Evolutionary conservation across 2,329 filamentous ascomycete species (phyloP).

Genomic region (Trichophyton equinum): DNA sequence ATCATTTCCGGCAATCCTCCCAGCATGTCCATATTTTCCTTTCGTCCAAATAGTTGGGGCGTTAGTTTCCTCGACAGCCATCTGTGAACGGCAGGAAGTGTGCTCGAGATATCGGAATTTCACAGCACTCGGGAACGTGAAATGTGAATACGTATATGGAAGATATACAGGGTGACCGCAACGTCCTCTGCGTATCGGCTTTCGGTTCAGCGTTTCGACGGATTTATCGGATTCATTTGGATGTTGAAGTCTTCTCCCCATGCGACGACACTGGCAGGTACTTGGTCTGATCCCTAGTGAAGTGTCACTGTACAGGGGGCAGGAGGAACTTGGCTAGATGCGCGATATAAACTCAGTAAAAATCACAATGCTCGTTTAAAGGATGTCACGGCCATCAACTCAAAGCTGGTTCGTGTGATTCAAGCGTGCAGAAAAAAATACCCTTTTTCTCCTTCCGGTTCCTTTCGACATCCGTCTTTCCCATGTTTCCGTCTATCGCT

Average conservation of each 20-base stretch:
- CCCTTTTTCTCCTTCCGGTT: not conserved
- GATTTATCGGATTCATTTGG: not conserved
- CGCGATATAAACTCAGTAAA: not conserved
- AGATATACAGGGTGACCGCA: not conserved
- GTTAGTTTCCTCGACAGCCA: not conserved
- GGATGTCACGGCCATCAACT: not conserved
- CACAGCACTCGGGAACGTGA: not conserved
- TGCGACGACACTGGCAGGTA: not conserved
- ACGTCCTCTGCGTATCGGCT: not conserved
- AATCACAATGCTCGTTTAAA: not conserved
- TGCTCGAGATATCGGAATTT: not conserved
- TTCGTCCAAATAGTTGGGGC: not conserved
- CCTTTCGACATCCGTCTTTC: not conserved
- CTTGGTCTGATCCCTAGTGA: not conserved
- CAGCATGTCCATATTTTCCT: not conserved
- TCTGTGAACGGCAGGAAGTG: not conserved
- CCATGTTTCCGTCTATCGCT: not conserved
- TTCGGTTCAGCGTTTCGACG: not conserved
- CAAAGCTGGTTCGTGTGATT: not conserved
- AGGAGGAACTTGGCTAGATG: not conserved
- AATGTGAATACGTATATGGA: not conserved
- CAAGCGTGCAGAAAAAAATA: not conserved
- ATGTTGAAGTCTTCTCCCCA: not conserved
- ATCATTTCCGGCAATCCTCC: not conserved
- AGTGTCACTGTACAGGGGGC: not conserved